Evolutionary conservation across 768 basidiomycete species (phyloP), one percentile per base, ranked within the genome.

Genomic region (Candolleomyces efflorescens): DNA sequence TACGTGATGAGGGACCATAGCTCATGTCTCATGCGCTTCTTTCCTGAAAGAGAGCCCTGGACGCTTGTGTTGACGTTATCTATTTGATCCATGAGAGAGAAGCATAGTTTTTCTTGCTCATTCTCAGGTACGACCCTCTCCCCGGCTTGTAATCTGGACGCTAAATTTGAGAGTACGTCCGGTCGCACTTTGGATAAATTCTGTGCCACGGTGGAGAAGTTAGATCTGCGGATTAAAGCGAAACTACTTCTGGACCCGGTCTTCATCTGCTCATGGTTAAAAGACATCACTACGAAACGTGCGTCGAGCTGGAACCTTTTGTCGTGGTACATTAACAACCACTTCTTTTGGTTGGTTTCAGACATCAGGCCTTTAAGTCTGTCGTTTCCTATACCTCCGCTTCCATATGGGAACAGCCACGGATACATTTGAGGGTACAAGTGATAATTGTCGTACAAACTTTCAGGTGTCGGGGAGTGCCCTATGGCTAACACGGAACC

Each of bases 271-370:
- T 66, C 62, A 44, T 71, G 69, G 51, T 68, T 76, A 58, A 70
- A 73, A 1, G 59, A 67, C 24, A 70, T 56, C 32, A 72, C 64
- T 15, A 67, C 58, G 57, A 73, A 75, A 12, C 63, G 55, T 15
- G 50, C 20, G 47, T 76, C 73, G 5, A 36, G 58, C 55, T 74
- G 74, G 60, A 76, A 77, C 1, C 68, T 60, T 26, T 71, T 71
- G 52, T 77, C 73, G 58, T 68, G 61, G 53, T 75, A 75, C 68
- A 71, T 64, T 2, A 77, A 54, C 1, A 71, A 50, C 3, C 62
- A 44, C 20, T 54, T 47, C 20, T 69, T 69, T 46, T 71, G 70
- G 3, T 39, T 51, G 1, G 20, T 15, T n/a, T 64, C 62, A 15
- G 65, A 63, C 2, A 72, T 48, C 24, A 27, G 27, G 4, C 49